Conservation (phyloP, 805 yeast species). For the Hanseniaspora pseudoguilliermondii region DNA sequence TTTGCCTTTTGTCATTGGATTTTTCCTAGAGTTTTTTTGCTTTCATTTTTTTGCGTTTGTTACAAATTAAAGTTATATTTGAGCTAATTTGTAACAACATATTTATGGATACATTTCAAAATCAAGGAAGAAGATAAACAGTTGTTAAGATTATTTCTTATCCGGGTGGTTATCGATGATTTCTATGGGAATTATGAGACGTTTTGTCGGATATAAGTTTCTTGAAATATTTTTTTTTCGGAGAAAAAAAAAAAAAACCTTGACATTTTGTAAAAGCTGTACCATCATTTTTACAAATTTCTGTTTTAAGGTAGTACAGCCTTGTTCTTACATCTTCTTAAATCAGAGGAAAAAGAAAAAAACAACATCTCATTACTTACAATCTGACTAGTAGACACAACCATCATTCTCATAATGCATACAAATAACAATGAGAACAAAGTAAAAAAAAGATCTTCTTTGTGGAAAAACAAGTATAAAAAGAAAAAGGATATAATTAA, state of each 20-base stretch:
- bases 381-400: background rate
- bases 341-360: background rate
- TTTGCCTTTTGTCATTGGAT: background rate
- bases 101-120: no score
- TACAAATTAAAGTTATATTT: background rate
- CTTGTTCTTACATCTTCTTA: no score
- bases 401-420: background rate
- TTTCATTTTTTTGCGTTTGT: background rate
- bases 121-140: no score
- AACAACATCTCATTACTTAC: background rate
- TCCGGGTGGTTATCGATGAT: background rate
- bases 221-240: background rate
- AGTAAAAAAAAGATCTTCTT: background rate
- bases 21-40: no score
- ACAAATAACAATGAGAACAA: background rate
- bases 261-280: background rate
- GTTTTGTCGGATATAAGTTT: background rate
- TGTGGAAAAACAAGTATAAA: background rate
- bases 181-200: background rate
- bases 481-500: background rate
- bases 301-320: no score
- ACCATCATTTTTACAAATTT: no score
- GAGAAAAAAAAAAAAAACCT: no score
- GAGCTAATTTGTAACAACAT: no score
- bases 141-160: background rate